Percentiles rank a stretch among this genome's conserved stretches.
Evolutionary conservation across 2,329 filamentous ascomycete genomes (phyloP).

Genomic region (Ceratocystiopsis sp.): DNA sequence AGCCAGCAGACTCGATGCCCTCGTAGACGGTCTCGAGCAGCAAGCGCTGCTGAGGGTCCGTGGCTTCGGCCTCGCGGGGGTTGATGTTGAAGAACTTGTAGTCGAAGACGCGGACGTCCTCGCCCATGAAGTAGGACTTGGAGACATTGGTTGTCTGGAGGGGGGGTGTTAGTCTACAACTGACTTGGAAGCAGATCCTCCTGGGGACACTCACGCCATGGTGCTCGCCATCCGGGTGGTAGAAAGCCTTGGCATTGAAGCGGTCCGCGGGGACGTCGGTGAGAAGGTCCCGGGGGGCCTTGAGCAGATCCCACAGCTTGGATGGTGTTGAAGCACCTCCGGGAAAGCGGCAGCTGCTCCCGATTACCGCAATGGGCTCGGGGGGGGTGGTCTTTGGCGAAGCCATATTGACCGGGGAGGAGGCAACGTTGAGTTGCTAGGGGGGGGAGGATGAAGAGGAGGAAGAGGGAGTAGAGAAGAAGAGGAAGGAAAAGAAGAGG

Average conservation of each 20-base stretch:
- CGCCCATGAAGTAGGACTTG: slow-evolving; percentile 16
- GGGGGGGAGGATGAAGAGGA: not conserved
- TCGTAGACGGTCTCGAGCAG: slow-evolving; percentile 20
- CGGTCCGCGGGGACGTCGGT: slow-evolving; percentile 5
- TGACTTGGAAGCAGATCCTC: not conserved
- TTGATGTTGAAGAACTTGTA: slow-evolving; percentile 18
- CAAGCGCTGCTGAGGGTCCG: slow-evolving; percentile 18
- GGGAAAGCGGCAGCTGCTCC: slow-evolving; percentile 7
- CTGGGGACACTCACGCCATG: slow-evolving; percentile 2
- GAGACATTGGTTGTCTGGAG: slow-evolving; percentile 3
- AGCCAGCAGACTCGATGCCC: slow-evolving; percentile 18
- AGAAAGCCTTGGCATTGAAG: slow-evolving; percentile 6
- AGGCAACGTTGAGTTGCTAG: not conserved
- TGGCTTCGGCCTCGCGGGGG: slow-evolving; percentile 15
- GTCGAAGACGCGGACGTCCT: slow-evolving; percentile 17
- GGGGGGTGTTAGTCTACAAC: not conserved
- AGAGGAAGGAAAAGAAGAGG: not conserved
- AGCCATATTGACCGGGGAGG: not conserved
- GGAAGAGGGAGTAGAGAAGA: not conserved
- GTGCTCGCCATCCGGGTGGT: slow-evolving; percentile 5
- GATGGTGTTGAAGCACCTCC: slow-evolving; percentile 7
- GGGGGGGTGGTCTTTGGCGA: not conserved
- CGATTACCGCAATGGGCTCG: slow-evolving; percentile 9
- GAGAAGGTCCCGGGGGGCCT: slow-evolving; percentile 1
- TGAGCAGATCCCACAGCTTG: slow-evolving; percentile 7